phyloP scores from a whole-genome alignment of 139 green algal species.

The Haematococcus sp. region DNA sequence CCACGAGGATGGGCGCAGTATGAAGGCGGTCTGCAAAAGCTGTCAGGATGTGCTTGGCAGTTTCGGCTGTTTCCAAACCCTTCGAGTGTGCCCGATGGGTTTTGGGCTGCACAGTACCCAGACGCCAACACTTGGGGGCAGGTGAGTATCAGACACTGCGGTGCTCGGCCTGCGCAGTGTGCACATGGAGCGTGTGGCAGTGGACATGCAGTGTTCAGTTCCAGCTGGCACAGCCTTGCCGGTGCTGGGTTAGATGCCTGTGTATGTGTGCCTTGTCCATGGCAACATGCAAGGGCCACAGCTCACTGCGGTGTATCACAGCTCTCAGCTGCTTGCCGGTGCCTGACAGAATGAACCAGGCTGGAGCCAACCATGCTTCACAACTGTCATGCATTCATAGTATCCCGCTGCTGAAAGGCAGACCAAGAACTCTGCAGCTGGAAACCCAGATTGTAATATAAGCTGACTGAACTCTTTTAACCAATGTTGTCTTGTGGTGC shows the following conservation, averaged over 20 bases:
- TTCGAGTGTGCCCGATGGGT: constrained; percentile 47
- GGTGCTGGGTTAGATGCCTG: neutral
- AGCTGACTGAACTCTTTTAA: too few species aligned
- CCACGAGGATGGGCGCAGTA: neutral
- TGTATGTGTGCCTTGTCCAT: too few species aligned
- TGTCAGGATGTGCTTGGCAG: constrained; percentile 60
- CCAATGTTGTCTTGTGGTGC: too few species aligned
- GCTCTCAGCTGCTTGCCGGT: too few species aligned
- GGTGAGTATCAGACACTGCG: neutral
- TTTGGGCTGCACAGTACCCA: constrained; percentile 43
- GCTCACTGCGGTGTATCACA: too few species aligned
- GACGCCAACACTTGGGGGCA: constrained; percentile 14
- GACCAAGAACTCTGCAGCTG: too few species aligned
- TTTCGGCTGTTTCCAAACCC: constrained; percentile 65
- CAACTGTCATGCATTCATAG: too few species aligned
- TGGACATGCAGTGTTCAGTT: neutral
- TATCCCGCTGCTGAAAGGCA: too few species aligned
- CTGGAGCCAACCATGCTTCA: too few species aligned
- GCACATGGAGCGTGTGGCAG: neutral
- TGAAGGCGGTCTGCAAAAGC: constrained; percentile 7
- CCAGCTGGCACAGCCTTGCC: neutral
- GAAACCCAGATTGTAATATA: too few species aligned
- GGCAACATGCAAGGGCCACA: too few species aligned
- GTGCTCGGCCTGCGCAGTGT: neutral
- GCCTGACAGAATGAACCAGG: too few species aligned